These are phyloP conservation scores for Trametes cubensis DNA, from an alignment of 768 basidiomycete species.

Conservation along the genomic window DNA sequence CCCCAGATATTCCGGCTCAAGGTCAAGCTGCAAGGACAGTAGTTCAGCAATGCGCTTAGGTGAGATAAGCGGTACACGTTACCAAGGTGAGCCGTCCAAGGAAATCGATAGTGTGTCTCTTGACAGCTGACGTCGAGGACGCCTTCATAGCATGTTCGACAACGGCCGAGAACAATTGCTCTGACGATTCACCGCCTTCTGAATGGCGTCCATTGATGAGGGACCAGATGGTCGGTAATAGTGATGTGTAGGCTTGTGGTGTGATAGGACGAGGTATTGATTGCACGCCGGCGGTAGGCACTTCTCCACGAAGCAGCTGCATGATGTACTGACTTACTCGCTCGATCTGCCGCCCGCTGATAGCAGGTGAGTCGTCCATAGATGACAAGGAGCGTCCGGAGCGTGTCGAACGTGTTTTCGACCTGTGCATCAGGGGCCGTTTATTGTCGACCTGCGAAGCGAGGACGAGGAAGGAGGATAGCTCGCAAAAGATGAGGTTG, in stretches of 20 bases:
- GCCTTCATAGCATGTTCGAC: slow-evolving; percentile 67
- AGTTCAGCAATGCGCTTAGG: too few relatives aligned
- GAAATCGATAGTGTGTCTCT: slow-evolving; percentile 74
- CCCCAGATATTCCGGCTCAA: slow-evolving; percentile 55
- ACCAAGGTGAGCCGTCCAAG: slow-evolving; percentile 72
- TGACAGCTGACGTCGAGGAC: slow-evolving; percentile 62
- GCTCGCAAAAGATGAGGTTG: slow-evolving; percentile 77
- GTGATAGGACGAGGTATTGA: slow-evolving; percentile 53
- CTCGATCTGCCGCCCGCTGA: slow-evolving; percentile 42
- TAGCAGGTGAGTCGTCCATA: neutral
- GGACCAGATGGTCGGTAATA: slow-evolving; percentile 81
- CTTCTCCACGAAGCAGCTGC: slow-evolving; percentile 57
- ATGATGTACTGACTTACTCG: slow-evolving; percentile 64
- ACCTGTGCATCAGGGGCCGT: neutral
- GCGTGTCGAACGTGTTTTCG: neutral
- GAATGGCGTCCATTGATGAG: slow-evolving; percentile 47
- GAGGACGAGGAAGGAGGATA: slow-evolving; percentile 65
- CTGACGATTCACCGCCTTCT: slow-evolving; percentile 25
- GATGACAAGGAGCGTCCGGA: neutral
- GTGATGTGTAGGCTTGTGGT: slow-evolving; percentile 58
- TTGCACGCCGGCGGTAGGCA: slow-evolving; percentile 21
- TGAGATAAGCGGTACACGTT: slow-evolving; percentile 28
- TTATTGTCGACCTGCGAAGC: slow-evolving; percentile 23
- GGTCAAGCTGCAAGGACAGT: slow-evolving; percentile 54
- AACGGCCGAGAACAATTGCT: slow-evolving; percentile 52